Evolutionary conservation across 1,284 basidiomycete genomes (phyloP), one percentile per base, ranked within the genome.

Genomic region (Clitocybe nebularis): DNA sequence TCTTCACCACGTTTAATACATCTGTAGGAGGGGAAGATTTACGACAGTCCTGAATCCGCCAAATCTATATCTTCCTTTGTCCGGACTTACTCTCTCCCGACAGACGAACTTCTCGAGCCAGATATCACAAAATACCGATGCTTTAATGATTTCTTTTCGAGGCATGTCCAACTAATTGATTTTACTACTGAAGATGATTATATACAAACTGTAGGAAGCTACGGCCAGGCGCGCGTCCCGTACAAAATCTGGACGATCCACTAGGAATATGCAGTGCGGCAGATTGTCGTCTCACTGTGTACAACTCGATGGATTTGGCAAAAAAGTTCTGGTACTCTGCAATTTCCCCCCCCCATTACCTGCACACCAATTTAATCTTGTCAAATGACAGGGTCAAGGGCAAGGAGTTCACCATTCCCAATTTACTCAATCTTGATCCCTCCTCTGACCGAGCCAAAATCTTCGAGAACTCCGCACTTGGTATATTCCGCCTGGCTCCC

Each of bases 201-300:
- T 7, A 26, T 26, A 71, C 72, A 60, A 72, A 75, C 54, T 68
- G 68, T 56, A 86, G 93, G 29, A 92, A 93, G 68, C 79, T 98
- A 20, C 95, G 91, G 59, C 74, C 84, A 0, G 75, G 74, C 11
- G 91, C 90, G 0, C 79, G 95, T 2, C 93, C 91, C 0, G 66
- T 89, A 19, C 85, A 89, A 35, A 66, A 70, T 11, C 84, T 82
- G 0, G 76, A 87, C 0, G 79, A 98, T 55, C 81, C 88, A 0
- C 74, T 68, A 25, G 79, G 85, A 6, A 70, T 97, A 16, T 90
- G 97, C 39, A 90, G 86, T 38, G 83, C 82, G 17, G 95, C 95
- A 0, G 95, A 99, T 68, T 97, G 92, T 59, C 83, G 95, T 19
- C 77, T 97, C 55, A 95, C 97, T 87, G 83, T 84, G 0, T 99